Percentiles rank a stretch among this genome's conserved stretches.
Conservation (phyloP, 805 yeast genomes). For the Wickerhamomyces chaumierensis region DNA sequence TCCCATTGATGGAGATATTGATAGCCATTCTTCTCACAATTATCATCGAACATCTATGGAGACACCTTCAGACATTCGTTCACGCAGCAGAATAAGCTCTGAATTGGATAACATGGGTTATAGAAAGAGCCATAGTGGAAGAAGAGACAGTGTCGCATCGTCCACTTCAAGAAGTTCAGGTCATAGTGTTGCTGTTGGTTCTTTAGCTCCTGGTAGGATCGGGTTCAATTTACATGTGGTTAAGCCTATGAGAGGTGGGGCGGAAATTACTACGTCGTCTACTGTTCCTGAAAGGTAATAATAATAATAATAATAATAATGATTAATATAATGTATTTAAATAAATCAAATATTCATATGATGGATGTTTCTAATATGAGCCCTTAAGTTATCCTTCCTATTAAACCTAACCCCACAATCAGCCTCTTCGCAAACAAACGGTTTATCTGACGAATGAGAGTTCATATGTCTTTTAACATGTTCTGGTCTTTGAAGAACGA, state of each 20-base stretch:
- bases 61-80: too few species aligned
- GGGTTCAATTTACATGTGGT: slow-evolving; percentile 51
- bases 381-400: slow-evolving; percentile 69
- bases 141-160: neutral
- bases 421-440: slow-evolving; percentile 49
- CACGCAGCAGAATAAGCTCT: too few species aligned
- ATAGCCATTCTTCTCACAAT: slow-evolving; percentile 1
- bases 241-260: slow-evolving; percentile 44
- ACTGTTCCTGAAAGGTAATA: too few species aligned
- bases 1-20: slow-evolving; percentile 1
- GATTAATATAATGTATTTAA: too few species aligned
- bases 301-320: too few species aligned
- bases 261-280: too few species aligned
- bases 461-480: slow-evolving; percentile 68
- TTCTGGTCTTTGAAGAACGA: slow-evolving; percentile 56
- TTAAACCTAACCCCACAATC: slow-evolving; percentile 62
- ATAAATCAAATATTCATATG: slow-evolving; percentile 5
- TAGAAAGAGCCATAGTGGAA: neutral
- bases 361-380: slow-evolving; percentile 64
- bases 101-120: neutral
- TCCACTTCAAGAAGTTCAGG: too few species aligned
- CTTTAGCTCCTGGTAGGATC: slow-evolving; percentile 15
- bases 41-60: neutral
- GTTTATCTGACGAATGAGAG: slow-evolving; percentile 72
- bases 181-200: slow-evolving; percentile 1